Conservation (phyloP, 768 basidiomycete species). For the Zangia roseola region DNA sequence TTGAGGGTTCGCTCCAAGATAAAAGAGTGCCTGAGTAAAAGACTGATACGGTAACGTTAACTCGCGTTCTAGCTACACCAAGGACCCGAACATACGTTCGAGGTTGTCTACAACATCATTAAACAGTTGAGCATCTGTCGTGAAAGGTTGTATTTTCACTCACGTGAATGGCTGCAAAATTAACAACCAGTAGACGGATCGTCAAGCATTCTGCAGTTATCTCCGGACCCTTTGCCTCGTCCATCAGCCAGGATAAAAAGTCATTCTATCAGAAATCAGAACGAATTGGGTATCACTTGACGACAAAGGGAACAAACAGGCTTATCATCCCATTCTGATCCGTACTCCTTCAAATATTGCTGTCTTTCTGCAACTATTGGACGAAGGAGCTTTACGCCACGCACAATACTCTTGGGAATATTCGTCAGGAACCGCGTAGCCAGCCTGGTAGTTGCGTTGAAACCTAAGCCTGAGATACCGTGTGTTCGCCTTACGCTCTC, state of each 20-base stretch:
- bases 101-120: slow-evolving; percentile 17
- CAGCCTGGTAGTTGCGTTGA: slow-evolving; percentile 10
- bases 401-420: slow-evolving; percentile 1
- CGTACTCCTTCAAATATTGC: slow-evolving; percentile 20
- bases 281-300: not conserved
- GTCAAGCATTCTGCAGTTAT: slow-evolving; percentile 23
- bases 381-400: slow-evolving; percentile 16
- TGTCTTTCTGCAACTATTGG: slow-evolving; percentile 31
- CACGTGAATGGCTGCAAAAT: slow-evolving; percentile 7
- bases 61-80: too few relatives aligned
- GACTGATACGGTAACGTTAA: slow-evolving; percentile 15
- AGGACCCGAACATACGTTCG: slow-evolving; percentile 5
- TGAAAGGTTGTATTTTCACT: not conserved
- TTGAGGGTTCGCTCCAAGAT: slow-evolving; percentile 36
- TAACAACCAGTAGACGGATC: slow-evolving; percentile 5
- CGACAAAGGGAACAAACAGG: slow-evolving; percentile 23
- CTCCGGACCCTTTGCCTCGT: slow-evolving; percentile 20
- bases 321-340: slow-evolving; percentile 27
- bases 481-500: slow-evolving; percentile 25
- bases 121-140: not conserved
- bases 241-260: slow-evolving; percentile 32
- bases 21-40: slow-evolving; percentile 34
- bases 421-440: slow-evolving; percentile 14
- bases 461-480: not conserved
- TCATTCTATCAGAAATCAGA: slow-evolving; percentile 24